Evolutionary conservation across 2,329 filamentous ascomycete species (phyloP), one percentile per base, ranked within the genome.

Genomic region (Epichloe amarillans): DNA sequence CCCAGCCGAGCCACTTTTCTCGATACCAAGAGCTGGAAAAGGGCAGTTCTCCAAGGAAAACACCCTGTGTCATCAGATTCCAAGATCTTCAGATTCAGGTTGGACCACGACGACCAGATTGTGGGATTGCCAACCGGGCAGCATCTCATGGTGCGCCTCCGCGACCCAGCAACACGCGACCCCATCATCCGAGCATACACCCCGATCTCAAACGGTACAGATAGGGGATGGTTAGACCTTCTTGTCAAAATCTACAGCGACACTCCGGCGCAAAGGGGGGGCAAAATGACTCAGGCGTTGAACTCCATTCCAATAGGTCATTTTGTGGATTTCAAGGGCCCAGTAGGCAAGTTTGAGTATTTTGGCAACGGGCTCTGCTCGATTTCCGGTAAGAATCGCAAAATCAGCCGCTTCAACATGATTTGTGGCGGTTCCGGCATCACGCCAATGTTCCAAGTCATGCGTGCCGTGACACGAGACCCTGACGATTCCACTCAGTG

Each of bases 401-500:
- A 58, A 0, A 77, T 94, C 1, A 77, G 75, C 49, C 76, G 75
- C 12, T 88, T 95, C 64, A 72, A 86, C 62, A 95, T 95, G 88
- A 82, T 95, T 35, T 93, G 87, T 58, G 90, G 78, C 14, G 90
- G 90, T 5, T 87, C 80, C n/a, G 90, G 90, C 1, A 85, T 96
- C 60, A 95, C 90, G n/a, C 90, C 90, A 0, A 86, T 95, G 55
- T 93, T 83, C 64, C 86, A 91, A 61, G 85, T 95, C 2, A 69
- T 94, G 51, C 73, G 86, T 12, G 84, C 86, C 0, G 77, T 93
- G 0, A 76, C 89, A 64, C 72, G 76, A 44, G 80, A 91, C 55
- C 58, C 63, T 1, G 63, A 71, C 0, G 86, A 91, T 60, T 57
- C 65, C 8, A 93, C 86, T 0, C 69, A 64, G 2, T 95, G 88